Base-by-base conservation (phyloP, 768 basidiomycete species). In the Flagelloscypha sp. region DNA sequence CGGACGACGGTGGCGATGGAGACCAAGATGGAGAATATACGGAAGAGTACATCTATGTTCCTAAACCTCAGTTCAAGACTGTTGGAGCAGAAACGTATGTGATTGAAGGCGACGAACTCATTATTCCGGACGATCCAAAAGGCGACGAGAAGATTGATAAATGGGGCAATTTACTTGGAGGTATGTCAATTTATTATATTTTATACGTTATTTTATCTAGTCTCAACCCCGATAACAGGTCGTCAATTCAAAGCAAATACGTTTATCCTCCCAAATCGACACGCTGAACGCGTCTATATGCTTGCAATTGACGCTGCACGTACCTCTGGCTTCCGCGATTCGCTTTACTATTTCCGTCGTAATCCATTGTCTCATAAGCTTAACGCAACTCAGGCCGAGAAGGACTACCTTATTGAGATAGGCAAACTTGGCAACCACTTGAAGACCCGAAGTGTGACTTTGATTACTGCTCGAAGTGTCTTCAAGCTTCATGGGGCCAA, bases 231-330 rank as follows among this genome's bases (percentile, higher is more conserved):
- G 23, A 17, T 2, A 35, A 12, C 46, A 95, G 93, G 83, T 33
- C 79, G 94, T 24, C 68, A 72, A 37, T 95, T 89, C 69, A 94
- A 93, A 57, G 79, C 90, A 1, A 62, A 74, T 19, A 95, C 93
- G 2, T 98, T 99, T 54, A 60, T 72, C n/a, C 75, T 92, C 5
- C 84, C 88, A 0, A 77, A 76, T 37, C 76, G 94, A 15, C 80
- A 97, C 49, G 80, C 89, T 7, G 73, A 85, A 18, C 73, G 83
- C 29, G 68, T 76, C 41, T 99, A 95, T 61, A 86, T 95, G 76
- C 84, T 98, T 27, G 92, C 94, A 15, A 98, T 99, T 40, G 95
- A 99, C 51, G 94, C 92, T 3, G 95, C 95, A 1, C 79, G 94
- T 18, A 87, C 88, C 7, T 93, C 89, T 13, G 95, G 95, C 4